A percentile compares a stretch with the other conserved stretches of the same genome.
phyloP scores from a whole-genome alignment of 1,139 yeast species.

The Pichia sp. region DNA sequence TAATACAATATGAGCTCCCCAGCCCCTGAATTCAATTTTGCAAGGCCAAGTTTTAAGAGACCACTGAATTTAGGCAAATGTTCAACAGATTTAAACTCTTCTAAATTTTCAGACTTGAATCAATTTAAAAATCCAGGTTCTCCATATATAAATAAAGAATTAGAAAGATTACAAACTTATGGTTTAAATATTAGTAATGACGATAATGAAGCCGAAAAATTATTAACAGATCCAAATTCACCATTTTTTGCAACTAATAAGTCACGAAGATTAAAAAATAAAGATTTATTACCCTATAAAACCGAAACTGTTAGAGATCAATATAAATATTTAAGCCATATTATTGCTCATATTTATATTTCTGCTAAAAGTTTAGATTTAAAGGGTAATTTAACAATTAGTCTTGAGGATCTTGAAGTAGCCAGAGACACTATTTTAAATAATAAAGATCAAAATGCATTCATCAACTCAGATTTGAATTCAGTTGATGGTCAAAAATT shows the following conservation, averaged over 20 bases:
- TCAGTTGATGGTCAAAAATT: constrained; percentile 29
- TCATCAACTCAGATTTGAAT: constrained; percentile 9
- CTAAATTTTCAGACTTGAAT: not conserved
- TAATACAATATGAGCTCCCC: constrained; percentile 17
- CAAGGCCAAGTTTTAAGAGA: constrained; percentile 11
- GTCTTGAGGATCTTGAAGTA: constrained; percentile 40
- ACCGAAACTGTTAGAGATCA: constrained; percentile 67
- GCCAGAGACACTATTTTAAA: constrained; percentile 19
- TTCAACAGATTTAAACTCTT: not conserved
- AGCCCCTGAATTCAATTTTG: constrained; percentile 11
- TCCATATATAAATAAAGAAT: constrained; percentile 14
- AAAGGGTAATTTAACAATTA: constrained; percentile 64
- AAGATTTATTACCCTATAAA: constrained; percentile 65
- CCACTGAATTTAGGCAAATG: constrained; percentile 6
- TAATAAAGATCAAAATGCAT: constrained; percentile 10
- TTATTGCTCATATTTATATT: constrained; percentile 70
- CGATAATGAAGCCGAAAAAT: constrained; percentile 34
- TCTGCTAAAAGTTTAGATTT: constrained; percentile 73
- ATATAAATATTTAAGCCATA: constrained; percentile 70
- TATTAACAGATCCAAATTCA: constrained; percentile 46
- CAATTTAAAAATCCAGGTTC: not conserved
- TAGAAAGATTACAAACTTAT: constrained; percentile 31
- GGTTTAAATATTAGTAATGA: constrained; percentile 54
- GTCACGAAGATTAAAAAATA: constrained; percentile 53
- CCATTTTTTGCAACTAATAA: constrained; percentile 48